Evolutionary conservation across 148 eudicot species (phyloP), one percentile per base, ranked within the genome.

Genomic region (Rhododendron ferrugineum): DNA sequence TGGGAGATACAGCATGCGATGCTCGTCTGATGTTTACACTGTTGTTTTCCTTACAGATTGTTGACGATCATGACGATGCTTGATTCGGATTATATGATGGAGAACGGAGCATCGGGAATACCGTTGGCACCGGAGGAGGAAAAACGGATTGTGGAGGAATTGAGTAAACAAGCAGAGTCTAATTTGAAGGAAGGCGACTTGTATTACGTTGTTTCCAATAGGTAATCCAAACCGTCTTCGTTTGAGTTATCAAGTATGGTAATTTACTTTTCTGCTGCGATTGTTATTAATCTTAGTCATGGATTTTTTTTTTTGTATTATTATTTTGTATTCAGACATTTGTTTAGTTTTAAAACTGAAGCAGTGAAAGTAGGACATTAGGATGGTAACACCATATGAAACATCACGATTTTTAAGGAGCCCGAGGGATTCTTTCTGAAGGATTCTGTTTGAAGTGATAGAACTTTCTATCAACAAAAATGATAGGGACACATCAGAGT

Each of bases 91-190:
- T 84, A 60, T 86, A 86, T 80, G 85, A 82, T 91, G 91, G 90
- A 86, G 87, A 90, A 91, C 84, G 95, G 90, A 68, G 86, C 88
- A 36, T 88, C 85, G 85, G 88, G 82, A 26, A 76, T 91, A 83
- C 95, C 94, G 28, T 86, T 89, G 81, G 83, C 93, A 50, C 97
- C 97, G 7, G 92, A 91, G 77, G 93, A 91, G 16, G 95, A 96
- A 86, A 88, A 86, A 64, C 87, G 87, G 85, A 92, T 93, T 34
- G 78, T 94, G 11, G 79, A 86, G 46, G 92, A 91, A 80, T 88
- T 96, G 85, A 88, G 78, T 16, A 83, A 86, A 58, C 78, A 90
- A 85, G 94, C 97, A 1, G 98, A 94, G 85, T 84, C 93, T 50
- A 91, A 89, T 89, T 85, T 90, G 85, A 86, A 88, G 74, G 91